Evolutionary conservation across 169 alveolate species (phyloP).

Genomic region (Cryptosporidium ubiquitum): DNA sequence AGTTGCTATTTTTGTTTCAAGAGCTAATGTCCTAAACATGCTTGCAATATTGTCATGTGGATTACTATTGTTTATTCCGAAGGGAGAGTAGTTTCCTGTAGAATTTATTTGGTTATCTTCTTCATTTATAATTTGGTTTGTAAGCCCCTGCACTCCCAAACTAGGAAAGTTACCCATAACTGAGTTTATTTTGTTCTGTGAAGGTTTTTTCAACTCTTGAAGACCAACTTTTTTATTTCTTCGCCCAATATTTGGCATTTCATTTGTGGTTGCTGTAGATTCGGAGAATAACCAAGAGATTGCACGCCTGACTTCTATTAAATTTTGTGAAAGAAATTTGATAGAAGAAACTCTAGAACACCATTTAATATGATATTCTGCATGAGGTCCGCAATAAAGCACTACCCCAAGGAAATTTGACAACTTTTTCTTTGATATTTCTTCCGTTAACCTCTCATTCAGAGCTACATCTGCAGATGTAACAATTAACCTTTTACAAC

Average conservation of each 20-base stretch:
- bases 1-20: slow-evolving; percentile 44
- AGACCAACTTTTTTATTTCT: slow-evolving; percentile 52
- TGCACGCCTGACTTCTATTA: slow-evolving; percentile 72
- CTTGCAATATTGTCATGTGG: slow-evolving; percentile 62
- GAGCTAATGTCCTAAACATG: slow-evolving; percentile 63
- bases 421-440: slow-evolving; percentile 37
- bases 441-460: slow-evolving; percentile 46
- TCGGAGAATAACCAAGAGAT: slow-evolving; percentile 71
- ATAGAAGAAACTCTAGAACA: slow-evolving; percentile 62
- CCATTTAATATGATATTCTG: slow-evolving; percentile 71
- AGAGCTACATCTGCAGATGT: slow-evolving; percentile 73
- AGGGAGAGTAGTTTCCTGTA: slow-evolving; percentile 54
- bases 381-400: slow-evolving; percentile 71
- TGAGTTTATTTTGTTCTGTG: slow-evolving; percentile 2
- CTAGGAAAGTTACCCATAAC: slow-evolving; percentile 22
- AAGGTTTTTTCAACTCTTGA: slow-evolving; percentile 26
- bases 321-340: slow-evolving; percentile 60
- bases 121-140: neutral
- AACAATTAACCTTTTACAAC: slow-evolving; percentile 61
- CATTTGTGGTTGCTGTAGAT: slow-evolving; percentile 16
- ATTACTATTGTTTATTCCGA: slow-evolving; percentile 45
- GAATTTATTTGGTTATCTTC: neutral
- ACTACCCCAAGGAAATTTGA: slow-evolving; percentile 57
- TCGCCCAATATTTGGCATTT: slow-evolving; percentile 38
- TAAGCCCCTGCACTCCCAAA: slow-evolving; percentile 3